Conservation (phyloP, 345 rosid species). For the Euphorbia pulcherrima region DNA sequence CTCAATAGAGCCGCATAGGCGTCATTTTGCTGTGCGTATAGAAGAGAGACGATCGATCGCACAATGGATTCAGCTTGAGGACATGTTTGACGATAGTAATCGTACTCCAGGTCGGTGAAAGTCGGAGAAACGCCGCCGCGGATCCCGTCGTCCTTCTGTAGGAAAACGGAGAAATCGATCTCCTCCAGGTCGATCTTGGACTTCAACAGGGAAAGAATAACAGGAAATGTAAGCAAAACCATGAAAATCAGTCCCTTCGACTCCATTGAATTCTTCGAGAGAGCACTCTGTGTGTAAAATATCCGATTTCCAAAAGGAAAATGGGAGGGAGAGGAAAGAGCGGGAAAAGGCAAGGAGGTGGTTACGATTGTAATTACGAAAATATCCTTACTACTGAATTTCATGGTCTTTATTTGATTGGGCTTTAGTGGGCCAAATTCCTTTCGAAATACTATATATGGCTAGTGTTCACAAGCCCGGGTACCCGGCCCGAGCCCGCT, state of each 20-base stretch:
- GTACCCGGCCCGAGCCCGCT: too few species aligned
- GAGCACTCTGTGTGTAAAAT: not conserved
- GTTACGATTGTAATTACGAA: not conserved
- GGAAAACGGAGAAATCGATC: slow-evolving; percentile 10
- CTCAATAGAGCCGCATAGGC: slow-evolving; percentile 34
- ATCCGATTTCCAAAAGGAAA: not conserved
- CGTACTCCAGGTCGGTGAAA: slow-evolving; percentile 25
- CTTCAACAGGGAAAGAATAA: slow-evolving; percentile 16
- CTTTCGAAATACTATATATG: too few species aligned
- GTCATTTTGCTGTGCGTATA: slow-evolving; percentile 21
- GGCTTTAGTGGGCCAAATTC: not conserved
- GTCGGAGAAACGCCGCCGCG: not conserved
- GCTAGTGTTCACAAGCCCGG: too few species aligned
- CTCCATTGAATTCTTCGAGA: not conserved
- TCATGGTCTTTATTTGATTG: not conserved
- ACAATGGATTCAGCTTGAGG: slow-evolving; percentile 41
- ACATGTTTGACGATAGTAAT: slow-evolving; percentile 36
- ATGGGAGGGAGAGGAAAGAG: slow-evolving; percentile 1
- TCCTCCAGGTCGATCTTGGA: slow-evolving; percentile 3
- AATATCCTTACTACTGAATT: not conserved
- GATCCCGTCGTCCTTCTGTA: not conserved
- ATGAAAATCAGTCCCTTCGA: not conserved
- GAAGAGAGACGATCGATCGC: slow-evolving; percentile 20
- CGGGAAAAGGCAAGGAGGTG: not conserved
- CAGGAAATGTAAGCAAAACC: slow-evolving; percentile 11